Evolutionary conservation across 768 basidiomycete genomes (phyloP).

Genomic region (Piloderma croceum): DNA sequence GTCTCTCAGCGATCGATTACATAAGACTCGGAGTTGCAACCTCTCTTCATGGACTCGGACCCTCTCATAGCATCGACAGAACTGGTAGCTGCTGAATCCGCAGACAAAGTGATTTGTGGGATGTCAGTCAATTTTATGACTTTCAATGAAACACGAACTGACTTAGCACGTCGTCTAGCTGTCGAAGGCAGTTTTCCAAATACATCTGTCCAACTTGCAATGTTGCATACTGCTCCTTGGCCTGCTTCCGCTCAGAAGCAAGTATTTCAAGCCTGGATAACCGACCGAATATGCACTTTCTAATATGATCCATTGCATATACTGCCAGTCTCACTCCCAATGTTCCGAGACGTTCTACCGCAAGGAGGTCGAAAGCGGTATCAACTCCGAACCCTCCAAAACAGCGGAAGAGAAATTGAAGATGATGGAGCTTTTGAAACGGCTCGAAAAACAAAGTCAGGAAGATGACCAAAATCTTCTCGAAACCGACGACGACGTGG

Average conservation of each 20-base stretch:
- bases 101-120: not conserved
- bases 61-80: too few relatives aligned
- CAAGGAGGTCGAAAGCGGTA: slow-evolving; percentile 62
- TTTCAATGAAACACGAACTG: too few relatives aligned
- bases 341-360: slow-evolving; percentile 84
- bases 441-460: slow-evolving; percentile 59
- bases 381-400: slow-evolving; percentile 50
- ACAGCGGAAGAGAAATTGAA: slow-evolving; percentile 50
- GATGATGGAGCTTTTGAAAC: slow-evolving; percentile 68
- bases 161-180: slow-evolving; percentile 37
- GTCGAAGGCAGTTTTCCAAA: slow-evolving; percentile 66
- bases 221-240: slow-evolving; percentile 70
- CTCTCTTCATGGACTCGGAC: too few relatives aligned
- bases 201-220: slow-evolving; percentile 85
- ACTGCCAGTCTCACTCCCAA: slow-evolving; percentile 51
- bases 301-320: not conserved
- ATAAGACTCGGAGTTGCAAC: too few relatives aligned
- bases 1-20: too few relatives aligned
- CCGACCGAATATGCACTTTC: slow-evolving; percentile 1
- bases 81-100: too few relatives aligned
- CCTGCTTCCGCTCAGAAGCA: slow-evolving; percentile 74
- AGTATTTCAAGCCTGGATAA: too few relatives aligned
- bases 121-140: too few relatives aligned
- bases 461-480: slow-evolving; percentile 31
- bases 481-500: slow-evolving; percentile 29